Evolutionary conservation across 148 eudicot species (phyloP), one percentile per base, ranked within the genome.

Genomic region (Rheum nobile): DNA sequence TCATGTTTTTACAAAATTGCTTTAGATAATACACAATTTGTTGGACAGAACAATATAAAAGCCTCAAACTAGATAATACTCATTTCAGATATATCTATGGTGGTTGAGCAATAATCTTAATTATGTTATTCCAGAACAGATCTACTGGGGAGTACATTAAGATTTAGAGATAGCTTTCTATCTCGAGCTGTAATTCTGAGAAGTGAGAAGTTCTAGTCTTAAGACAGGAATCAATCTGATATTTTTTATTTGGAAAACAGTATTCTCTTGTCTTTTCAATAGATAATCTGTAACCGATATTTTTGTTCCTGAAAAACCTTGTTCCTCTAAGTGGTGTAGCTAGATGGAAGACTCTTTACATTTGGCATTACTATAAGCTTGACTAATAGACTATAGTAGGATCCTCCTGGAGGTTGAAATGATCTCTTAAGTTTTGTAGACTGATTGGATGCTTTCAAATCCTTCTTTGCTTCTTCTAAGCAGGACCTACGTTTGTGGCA

Each of bases 401-500:
- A 43, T 43, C 47, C 47, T 43, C 13, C 13, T 10, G 13, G 47
- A 43, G 47, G 0, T 9, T 43, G 47, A 1, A 48, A 48, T 48
- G 59, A 52, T 52, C 26, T 52, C 19, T 28, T 4, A 28, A 28
- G 35, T 10, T 59, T 12, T 26, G 67, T 28, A 59, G 67, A 59
- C 34, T 59, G 61, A 59, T 59, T 13, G 3, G 34, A 59, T 28
- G 67, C 37, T 29, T 32, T 32, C 22, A 65, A 65, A 65, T 37
- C 70, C 10, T 65, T 65, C 19, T 34, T 29, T 34, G 19, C 21
- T 16, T 13, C 19, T 43, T 72, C 24, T 43, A 41, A 74, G 75
- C 88, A 88, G 92, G 92, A 46, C 80, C 73, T 24, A 83, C 86
- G 47, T 86, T 78, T 84, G 79, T 80, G 17, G 47, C 73, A 38